Percentiles rank a stretch among this genome's conserved stretches.
Conservation (phyloP, 2,329 filamentous ascomycete species). For the Cladobotryum mycophilum region DNA sequence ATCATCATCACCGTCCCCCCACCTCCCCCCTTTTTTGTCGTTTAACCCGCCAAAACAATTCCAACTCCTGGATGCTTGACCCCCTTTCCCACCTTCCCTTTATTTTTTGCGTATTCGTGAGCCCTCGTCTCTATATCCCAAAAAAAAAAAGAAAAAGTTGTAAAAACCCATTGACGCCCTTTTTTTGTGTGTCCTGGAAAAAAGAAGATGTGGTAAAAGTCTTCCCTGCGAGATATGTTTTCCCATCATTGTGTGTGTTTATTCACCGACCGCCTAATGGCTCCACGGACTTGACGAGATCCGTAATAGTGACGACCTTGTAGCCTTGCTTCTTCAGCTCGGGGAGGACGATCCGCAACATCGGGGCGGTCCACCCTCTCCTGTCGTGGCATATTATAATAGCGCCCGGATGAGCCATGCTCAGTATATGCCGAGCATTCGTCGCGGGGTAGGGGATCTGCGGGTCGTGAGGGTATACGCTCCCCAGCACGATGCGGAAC, state of each 20-base stretch:
- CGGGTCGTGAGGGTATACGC: conserved; percentile 87
- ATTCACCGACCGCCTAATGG: conserved; percentile 11
- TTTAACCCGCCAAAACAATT: no score
- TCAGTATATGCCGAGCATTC: conserved; percentile 74
- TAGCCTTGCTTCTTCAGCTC: conserved; percentile 66
- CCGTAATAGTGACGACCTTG: conserved; percentile 62
- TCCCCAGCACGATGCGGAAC: conserved; percentile 71
- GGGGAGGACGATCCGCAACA: conserved; percentile 67
- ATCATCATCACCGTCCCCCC: not conserved
- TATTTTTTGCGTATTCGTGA: no score
- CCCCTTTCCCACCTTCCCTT: no score
- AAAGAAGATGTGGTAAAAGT: no score
- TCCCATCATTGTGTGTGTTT: no score
- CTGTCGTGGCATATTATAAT: conserved; percentile 85
- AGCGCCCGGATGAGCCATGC: conserved; percentile 68
- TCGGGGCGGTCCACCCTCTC: conserved; percentile 73
- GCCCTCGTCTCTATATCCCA: no score
- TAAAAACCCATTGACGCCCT: no score
- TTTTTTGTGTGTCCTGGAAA: no score
- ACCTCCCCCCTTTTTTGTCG: not conserved
- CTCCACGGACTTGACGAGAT: conserved; percentile 46
- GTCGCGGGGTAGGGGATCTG: conserved; percentile 64
- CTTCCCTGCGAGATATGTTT: no score
- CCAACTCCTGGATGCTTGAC: no score
- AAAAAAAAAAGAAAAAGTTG: no score